phyloP scores from a whole-genome alignment of 1,139 yeast species.

The Suhomyces yuchorum region DNA sequence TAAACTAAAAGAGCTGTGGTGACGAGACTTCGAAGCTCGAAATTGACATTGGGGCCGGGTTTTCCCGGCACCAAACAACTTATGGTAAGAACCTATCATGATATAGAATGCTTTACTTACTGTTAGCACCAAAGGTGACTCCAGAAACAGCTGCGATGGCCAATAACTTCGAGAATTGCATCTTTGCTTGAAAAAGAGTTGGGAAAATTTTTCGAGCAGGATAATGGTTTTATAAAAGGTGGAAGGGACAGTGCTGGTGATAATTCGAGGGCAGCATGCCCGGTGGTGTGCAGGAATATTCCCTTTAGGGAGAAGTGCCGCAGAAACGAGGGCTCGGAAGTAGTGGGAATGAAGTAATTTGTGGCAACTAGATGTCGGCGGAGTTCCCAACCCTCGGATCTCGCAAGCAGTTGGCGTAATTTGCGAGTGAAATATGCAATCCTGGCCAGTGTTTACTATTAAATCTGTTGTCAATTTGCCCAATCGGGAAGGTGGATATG shows the following conservation, averaged over 20 bases:
- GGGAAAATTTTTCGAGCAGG: conserved; percentile 8
- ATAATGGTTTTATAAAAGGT: conserved; percentile 13
- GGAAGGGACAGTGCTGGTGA: conserved; percentile 5
- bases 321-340: conserved; percentile 6
- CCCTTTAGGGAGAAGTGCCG: conserved; percentile 3
- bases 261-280: conserved; percentile 7
- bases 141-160: conserved; percentile 51
- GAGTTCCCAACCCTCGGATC: conserved; percentile 5
- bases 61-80: not conserved
- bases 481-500: not conserved
- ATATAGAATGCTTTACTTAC: conserved; percentile 36
- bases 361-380: conserved; percentile 1
- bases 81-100: not conserved
- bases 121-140: conserved; percentile 45
- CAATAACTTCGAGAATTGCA: conserved; percentile 55
- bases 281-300: conserved; percentile 4
- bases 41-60: not conserved
- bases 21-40: not conserved
- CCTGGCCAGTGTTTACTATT: not conserved
- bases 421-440: not conserved
- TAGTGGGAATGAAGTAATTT: not conserved
- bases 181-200: conserved; percentile 20
- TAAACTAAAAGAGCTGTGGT: not conserved
- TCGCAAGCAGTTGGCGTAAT: not conserved
- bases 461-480: conserved; percentile 2